Evolutionary conservation across 2,329 filamentous ascomycete genomes (phyloP), one percentile per base, ranked within the genome.

Genomic region (Fusarium luffae): DNA sequence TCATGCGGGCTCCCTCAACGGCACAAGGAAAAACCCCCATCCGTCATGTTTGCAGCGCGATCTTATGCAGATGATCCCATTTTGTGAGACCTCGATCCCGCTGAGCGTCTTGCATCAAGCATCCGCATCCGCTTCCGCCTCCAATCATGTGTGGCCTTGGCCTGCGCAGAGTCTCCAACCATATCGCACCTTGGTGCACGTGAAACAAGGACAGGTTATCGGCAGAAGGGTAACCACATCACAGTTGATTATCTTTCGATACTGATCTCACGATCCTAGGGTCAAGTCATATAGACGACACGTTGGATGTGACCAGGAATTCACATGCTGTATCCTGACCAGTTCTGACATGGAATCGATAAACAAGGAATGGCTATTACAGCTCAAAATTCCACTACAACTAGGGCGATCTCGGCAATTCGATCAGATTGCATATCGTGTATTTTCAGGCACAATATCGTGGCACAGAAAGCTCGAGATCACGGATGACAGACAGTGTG

Each of bases 41-140:
- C 10, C 47, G 40, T 54, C 42, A 65, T 59, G 60, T 40, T 59
- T 65, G 61, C 23, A 48, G 61, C 47, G 41, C 28, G 37, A 54
- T 44, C 54, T 37, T 30, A 60, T 60, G 61, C 42, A 25, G 54
- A 48, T 7, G 42, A 42, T 50, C 37, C 19, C 47, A 32, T 42
- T 50, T 37, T 44, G 61, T 66, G 27, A 60, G 54, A 66, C 61
- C 64, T 41, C 30, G 61, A 66, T 66, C 54, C 34, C 37, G 54
- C 32, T 42, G 19, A 61, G 23, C 37, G 23, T 62, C 54, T 55
- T 63, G 42, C 34, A 42, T 57, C 59, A 60, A 49, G 41, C 23
- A 59, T 37, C 47, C 47, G 41, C 23, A 52, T 37, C 47, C 47
- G 47, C 54, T 46, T 54, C 25, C 30, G 23, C 43, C 41, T 18